Conservation (phyloP, 2,329 filamentous ascomycete species). For the Verticillium tricorpus region DNA sequence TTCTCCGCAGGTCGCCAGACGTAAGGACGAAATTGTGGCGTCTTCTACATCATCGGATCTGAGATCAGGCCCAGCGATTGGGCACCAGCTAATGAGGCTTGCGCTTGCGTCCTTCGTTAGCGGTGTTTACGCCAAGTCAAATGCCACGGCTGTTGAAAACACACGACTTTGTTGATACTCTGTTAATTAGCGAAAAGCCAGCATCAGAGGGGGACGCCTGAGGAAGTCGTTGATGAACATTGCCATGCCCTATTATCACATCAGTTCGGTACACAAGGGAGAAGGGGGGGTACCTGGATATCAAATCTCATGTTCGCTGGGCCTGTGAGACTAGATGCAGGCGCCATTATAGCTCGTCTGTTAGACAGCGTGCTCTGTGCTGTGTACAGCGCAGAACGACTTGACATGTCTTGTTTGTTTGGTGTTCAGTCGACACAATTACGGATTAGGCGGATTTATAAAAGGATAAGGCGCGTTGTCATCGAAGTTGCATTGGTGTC, state of each 20-base stretch:
- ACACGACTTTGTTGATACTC: not conserved
- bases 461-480: conserved; percentile 11
- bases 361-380: not conserved
- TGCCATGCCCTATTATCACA: not conserved
- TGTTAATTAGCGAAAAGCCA: not conserved
- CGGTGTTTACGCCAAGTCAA: not conserved
- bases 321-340: not conserved
- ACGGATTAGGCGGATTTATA: conserved; percentile 11
- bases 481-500: conserved; percentile 14
- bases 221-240: not conserved
- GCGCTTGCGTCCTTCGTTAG: not conserved
- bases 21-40: not conserved
- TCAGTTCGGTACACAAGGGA: not conserved
- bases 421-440: conserved; percentile 15
- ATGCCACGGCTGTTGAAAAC: not conserved
- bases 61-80: not conserved
- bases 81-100: not conserved
- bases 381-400: not conserved
- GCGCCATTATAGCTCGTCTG: not conserved
- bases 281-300: not conserved
- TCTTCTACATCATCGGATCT: not conserved
- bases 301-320: not conserved
- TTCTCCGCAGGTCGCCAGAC: not conserved
- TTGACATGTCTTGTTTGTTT: not conserved
- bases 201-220: not conserved